Conservation (phyloP, 257 asterid genomes). For the Verbascum thapsus region DNA sequence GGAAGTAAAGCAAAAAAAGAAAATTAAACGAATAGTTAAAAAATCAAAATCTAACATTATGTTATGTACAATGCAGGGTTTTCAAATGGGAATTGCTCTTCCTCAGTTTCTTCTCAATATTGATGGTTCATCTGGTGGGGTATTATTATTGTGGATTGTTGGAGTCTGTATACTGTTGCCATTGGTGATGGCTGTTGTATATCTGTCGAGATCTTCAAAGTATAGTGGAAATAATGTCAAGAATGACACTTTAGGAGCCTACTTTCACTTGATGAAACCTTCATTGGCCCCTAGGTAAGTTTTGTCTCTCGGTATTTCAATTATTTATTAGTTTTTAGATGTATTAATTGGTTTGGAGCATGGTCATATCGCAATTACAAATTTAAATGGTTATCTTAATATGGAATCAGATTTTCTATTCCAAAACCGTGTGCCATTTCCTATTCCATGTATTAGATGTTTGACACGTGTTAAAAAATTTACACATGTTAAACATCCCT, state of each 20-base stretch:
- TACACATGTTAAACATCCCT: no score
- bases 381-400: slow-evolving; percentile 16
- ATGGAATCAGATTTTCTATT: no score
- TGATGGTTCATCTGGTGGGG: slow-evolving; percentile 78
- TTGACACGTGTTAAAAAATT: no score
- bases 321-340: slow-evolving; percentile 11
- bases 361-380: not conserved
- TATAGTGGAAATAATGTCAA: slow-evolving; percentile 74
- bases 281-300: slow-evolving; percentile 83
- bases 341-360: slow-evolving; percentile 13
- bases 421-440: no score
- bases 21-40: slow-evolving; percentile 17
- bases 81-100: slow-evolving; percentile 93
- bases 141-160: slow-evolving; percentile 68
- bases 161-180: slow-evolving; percentile 77
- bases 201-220: slow-evolving; percentile 74
- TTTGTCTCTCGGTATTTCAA: not conserved
- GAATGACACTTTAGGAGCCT: slow-evolving; percentile 74
- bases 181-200: slow-evolving; percentile 66
- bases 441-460: no score
- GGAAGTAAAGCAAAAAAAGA: slow-evolving; percentile 12
- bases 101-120: slow-evolving; percentile 81
- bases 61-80: slow-evolving; percentile 59
- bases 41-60: slow-evolving; percentile 17
- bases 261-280: slow-evolving; percentile 79